A percentile compares a stretch with the other conserved stretches of the same genome.
Conservation (phyloP, 75 land plant species). For the Chamaecyparis obtusa region DNA sequence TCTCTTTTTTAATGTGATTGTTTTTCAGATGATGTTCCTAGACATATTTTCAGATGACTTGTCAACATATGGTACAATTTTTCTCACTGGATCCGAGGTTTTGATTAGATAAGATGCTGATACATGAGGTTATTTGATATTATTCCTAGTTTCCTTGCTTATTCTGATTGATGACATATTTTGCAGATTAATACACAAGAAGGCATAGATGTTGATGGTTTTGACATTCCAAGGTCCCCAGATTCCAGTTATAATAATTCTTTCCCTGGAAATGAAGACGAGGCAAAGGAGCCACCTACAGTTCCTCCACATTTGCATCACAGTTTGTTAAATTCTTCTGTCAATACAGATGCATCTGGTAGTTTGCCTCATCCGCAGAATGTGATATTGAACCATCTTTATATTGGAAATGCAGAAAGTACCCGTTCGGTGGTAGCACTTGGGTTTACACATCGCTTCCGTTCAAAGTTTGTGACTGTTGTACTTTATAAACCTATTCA, state of each 20-base stretch:
- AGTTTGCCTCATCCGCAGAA: constrained; percentile 72
- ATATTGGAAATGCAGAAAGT: constrained; percentile 70
- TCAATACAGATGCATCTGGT: constrained; percentile 44
- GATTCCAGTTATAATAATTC: constrained; percentile 73
- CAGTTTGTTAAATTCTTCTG: constrained; percentile 55
- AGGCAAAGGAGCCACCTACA: constrained; percentile 77
- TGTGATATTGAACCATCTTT: constrained; percentile 85
- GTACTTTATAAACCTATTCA: constrained; percentile 87
- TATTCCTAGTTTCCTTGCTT: neutral
- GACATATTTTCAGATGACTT: neutral
- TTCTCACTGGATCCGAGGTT: neutral
- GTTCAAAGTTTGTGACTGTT: constrained; percentile 86
- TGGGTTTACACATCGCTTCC: constrained; percentile 84
- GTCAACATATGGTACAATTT: neutral
- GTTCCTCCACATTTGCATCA: constrained; percentile 86
- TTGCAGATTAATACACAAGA: constrained; percentile 52
- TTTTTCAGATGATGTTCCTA: neutral
- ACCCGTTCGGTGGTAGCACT: constrained; percentile 76
- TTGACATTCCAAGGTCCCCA: constrained; percentile 87
- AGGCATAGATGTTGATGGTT: constrained; percentile 66
- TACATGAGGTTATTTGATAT: no score
- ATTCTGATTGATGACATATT: neutral
- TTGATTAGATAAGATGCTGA: neutral
- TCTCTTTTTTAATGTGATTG: neutral
- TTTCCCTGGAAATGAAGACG: constrained; percentile 73